phyloP scores from a whole-genome alignment of 2,329 filamentous ascomycete genomes.

The Ascochyta pisi region DNA sequence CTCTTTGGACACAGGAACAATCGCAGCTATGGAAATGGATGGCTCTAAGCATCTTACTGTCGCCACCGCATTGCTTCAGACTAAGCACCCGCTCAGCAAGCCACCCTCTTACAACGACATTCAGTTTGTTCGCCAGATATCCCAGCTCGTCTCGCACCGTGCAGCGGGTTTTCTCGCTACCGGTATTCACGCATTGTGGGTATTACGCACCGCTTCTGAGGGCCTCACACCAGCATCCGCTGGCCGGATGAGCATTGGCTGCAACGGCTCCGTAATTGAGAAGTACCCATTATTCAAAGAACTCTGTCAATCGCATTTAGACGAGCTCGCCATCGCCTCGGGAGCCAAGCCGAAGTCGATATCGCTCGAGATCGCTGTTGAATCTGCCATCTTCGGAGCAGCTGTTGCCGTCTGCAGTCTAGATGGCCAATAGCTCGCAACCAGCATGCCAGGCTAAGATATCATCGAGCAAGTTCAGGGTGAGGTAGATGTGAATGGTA shows the following conservation, averaged over 20 bases:
- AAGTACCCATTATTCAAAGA: constrained; percentile 73
- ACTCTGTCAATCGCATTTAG: constrained; percentile 68
- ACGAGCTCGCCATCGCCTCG: constrained; percentile 59
- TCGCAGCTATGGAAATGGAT: constrained; percentile 64
- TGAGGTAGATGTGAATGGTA: background rate
- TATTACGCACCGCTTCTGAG: constrained; percentile 60
- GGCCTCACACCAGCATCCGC: constrained; percentile 45
- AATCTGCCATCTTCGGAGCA: constrained; percentile 77
- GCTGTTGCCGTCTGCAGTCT: constrained; percentile 66
- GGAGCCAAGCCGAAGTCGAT: constrained; percentile 56
- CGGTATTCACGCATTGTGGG: constrained; percentile 68
- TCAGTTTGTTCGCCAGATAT: constrained; percentile 61
- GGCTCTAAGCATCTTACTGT: constrained; percentile 47
- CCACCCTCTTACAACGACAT: constrained; percentile 59
- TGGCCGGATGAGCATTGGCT: constrained; percentile 64
- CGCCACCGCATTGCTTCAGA: constrained; percentile 57
- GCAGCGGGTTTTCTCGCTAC: constrained; percentile 69
- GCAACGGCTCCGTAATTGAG: constrained; percentile 81
- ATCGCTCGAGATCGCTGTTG: constrained; percentile 71
- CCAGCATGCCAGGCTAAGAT: background rate
- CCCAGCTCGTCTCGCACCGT: constrained; percentile 62
- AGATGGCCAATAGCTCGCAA: constrained; percentile 32
- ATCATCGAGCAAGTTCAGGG: background rate
- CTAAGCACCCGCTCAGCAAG: constrained; percentile 58
- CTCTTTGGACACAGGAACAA: constrained; percentile 64